A percentile compares a stretch with the other conserved stretches of the same genome.
phyloP scores from a whole-genome alignment of 768 basidiomycete species.

The Sistotremastrum suecicum region DNA sequence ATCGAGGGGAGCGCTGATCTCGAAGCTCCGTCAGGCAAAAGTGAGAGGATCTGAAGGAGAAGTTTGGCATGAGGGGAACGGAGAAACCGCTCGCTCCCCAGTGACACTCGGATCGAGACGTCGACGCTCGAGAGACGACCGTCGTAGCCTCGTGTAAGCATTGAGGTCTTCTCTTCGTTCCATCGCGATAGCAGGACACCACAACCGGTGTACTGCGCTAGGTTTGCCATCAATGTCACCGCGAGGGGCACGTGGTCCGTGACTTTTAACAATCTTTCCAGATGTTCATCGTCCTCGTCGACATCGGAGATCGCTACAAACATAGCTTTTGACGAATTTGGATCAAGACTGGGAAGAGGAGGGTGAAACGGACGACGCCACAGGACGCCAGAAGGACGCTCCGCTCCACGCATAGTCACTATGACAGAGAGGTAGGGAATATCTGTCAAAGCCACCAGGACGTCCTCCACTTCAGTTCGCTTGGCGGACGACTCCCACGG shows the following conservation, averaged over 20 bases:
- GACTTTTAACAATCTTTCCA: slow-evolving; percentile 84
- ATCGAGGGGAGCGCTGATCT: background rate
- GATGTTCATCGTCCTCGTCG: slow-evolving; percentile 27
- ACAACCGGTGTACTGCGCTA: slow-evolving; percentile 5
- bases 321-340: slow-evolving; percentile 9
- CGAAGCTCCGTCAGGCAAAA: slow-evolving; percentile 17
- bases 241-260: slow-evolving; percentile 32
- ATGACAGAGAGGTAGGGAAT: slow-evolving; percentile 18
- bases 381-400: slow-evolving; percentile 13
- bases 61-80: slow-evolving; percentile 9
- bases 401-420: slow-evolving; percentile 20
- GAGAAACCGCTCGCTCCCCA: slow-evolving; percentile 17
- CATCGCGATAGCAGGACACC: slow-evolving; percentile 9
- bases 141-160: slow-evolving; percentile 8
- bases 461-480: slow-evolving; percentile 12
- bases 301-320: slow-evolving; percentile 10
- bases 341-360: slow-evolving; percentile 9
- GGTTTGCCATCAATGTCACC: slow-evolving; percentile 20
- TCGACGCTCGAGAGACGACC: slow-evolving; percentile 17
- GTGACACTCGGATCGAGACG: slow-evolving; percentile 17
- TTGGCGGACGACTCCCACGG: slow-evolving; percentile 17
- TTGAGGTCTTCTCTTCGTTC: slow-evolving; percentile 8
- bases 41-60: slow-evolving; percentile 15
- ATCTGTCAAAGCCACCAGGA: slow-evolving; percentile 13
- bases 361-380: slow-evolving; percentile 11